Evolutionary conservation across 2,329 filamentous ascomycete genomes (phyloP).

Genomic region (Xylariaceae sp.): DNA sequence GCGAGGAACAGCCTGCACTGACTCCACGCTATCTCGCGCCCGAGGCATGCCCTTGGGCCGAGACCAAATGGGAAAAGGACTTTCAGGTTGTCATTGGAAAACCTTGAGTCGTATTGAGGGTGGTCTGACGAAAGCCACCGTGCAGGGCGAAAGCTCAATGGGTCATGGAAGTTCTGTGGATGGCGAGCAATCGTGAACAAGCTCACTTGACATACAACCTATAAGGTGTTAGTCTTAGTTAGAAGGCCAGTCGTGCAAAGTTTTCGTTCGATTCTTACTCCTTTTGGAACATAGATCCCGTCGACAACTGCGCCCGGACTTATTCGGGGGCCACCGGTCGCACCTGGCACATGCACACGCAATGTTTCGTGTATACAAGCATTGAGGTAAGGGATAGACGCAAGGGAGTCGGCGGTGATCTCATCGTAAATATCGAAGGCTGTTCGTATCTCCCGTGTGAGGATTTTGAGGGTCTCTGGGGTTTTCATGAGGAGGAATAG

Average conservation of each 20-base stretch:
- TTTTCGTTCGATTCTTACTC: too few species aligned
- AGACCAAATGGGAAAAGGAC: neutral
- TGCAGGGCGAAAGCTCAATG: neutral
- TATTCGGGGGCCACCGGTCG: slow-evolving; percentile 24
- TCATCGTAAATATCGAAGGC: slow-evolving; percentile 25
- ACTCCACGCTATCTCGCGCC: slow-evolving; percentile 7
- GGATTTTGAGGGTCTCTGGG: slow-evolving; percentile 30
- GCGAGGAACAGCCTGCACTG: slow-evolving; percentile 6
- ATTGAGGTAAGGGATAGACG: slow-evolving; percentile 19
- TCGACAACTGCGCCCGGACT: slow-evolving; percentile 24
- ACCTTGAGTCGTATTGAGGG: slow-evolving; percentile 1
- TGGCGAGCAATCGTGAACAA: neutral
- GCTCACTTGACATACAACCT: neutral
- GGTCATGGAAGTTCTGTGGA: slow-evolving; percentile 3
- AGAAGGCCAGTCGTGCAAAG: too few species aligned
- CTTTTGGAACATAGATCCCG: slow-evolving; percentile 22
- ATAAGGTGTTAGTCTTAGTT: too few species aligned
- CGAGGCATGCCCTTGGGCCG: neutral
- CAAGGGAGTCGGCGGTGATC: slow-evolving; percentile 16
- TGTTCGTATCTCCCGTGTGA: slow-evolving; percentile 35
- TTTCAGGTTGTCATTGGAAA: slow-evolving; percentile 1
- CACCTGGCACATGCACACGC: slow-evolving; percentile 21
- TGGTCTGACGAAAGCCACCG: slow-evolving; percentile 1
- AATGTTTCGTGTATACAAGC: slow-evolving; percentile 25
- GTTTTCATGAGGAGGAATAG: slow-evolving; percentile 33